phyloP scores from a whole-genome alignment of 768 basidiomycete species.

The Lactifluus volemus region DNA sequence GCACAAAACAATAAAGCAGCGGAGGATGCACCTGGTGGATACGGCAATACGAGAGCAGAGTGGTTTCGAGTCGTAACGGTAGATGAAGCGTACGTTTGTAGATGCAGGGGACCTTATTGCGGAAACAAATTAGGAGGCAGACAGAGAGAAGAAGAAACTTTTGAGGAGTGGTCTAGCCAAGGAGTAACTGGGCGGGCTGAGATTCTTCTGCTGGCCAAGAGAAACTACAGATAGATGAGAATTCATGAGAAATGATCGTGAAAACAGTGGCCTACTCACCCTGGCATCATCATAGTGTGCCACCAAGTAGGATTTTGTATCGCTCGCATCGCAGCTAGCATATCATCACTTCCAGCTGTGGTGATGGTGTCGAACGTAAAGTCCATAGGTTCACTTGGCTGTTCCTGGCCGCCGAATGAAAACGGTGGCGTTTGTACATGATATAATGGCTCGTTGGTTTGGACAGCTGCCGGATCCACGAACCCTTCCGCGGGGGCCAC shows the following conservation, averaged over 20 bases:
- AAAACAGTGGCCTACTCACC: conserved; percentile 32
- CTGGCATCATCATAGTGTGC: conserved; percentile 82
- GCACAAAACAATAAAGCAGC: background rate
- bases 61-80: background rate
- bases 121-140: background rate
- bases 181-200: background rate
- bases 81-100: background rate
- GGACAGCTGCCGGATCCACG: background rate
- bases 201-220: conserved; percentile 14
- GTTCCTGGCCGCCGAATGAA: background rate
- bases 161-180: background rate
- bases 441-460: background rate
- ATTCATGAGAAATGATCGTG: background rate
- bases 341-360: conserved; percentile 29
- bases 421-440: background rate
- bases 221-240: conserved; percentile 2
- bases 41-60: background rate
- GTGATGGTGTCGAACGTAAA: conserved; percentile 15
- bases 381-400: background rate
- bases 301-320: conserved; percentile 67
- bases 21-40: background rate
- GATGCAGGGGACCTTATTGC: background rate
- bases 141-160: background rate
- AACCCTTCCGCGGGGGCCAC: background rate
- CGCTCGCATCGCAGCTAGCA: conserved; percentile 64